phyloP scores from a whole-genome alignment of 768 basidiomycete genomes.

The Kwoniella sp. region DNA sequence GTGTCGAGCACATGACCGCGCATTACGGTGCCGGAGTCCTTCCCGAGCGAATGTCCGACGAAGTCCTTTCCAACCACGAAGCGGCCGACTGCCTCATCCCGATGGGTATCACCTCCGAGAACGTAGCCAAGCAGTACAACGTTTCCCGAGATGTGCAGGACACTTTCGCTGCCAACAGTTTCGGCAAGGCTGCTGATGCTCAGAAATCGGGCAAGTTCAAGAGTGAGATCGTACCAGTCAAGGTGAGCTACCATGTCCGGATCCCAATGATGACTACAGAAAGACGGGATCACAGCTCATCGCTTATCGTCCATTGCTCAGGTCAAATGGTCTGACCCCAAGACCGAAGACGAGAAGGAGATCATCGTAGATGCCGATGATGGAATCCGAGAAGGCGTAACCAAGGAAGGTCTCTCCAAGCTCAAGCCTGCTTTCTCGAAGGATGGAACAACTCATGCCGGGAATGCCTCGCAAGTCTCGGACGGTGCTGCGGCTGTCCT shows the following conservation, averaged over 20 bases:
- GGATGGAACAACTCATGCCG: slow-evolving; percentile 59
- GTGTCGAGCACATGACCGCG: slow-evolving; percentile 59
- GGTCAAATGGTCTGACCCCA: slow-evolving; percentile 59
- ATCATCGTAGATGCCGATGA: slow-evolving; percentile 72
- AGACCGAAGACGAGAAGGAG: slow-evolving; percentile 62
- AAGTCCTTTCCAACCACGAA: slow-evolving; percentile 65
- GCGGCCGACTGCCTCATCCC: slow-evolving; percentile 63
- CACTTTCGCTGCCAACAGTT: slow-evolving; percentile 83
- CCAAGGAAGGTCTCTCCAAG: slow-evolving; percentile 70
- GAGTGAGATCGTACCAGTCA: slow-evolving; percentile 86
- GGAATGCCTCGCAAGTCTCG: slow-evolving; percentile 65
- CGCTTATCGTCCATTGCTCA: slow-evolving; percentile 7
- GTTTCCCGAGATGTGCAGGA: slow-evolving; percentile 82
- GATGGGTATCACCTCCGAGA: slow-evolving; percentile 69
- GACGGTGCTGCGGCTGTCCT: slow-evolving; percentile 89
- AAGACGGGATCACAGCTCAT: neutral
- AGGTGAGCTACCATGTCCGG: slow-evolving; percentile 49
- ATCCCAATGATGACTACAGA: too few species aligned
- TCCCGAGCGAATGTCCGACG: slow-evolving; percentile 57
- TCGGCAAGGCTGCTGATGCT: slow-evolving; percentile 72
- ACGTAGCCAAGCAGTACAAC: slow-evolving; percentile 59
- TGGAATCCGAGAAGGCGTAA: slow-evolving; percentile 82
- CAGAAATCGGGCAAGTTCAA: slow-evolving; percentile 71
- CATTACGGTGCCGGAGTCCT: slow-evolving; percentile 58
- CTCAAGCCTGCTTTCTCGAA: slow-evolving; percentile 79